Evolutionary conservation across 805 yeast genomes (phyloP), one percentile per base, ranked within the genome.

Genomic region (Candida qinlingensis): DNA sequence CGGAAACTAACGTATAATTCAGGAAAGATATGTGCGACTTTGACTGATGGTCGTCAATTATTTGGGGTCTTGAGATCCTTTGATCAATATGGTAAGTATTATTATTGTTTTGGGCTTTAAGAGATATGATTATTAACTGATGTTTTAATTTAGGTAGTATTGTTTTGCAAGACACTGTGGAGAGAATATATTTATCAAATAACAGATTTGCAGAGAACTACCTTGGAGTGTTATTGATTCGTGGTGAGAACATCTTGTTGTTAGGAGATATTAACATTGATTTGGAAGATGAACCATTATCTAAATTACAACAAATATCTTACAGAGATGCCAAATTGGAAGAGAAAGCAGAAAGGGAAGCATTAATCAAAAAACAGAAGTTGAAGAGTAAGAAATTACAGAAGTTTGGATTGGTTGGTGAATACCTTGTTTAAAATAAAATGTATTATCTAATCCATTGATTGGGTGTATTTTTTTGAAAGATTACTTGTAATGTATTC

Each of bases 161-260:
- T 60, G 96, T 94, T 37, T 73, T 94, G 53, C 98, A 94, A 68
- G 96, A 91, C 64, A 82, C 96, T 13, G 72, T 82, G 42, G 98
- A 94, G 66, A 79, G 97, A 66, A 80, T 90, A 58, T 87, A 87
- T 63, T 72, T 85, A 54, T 64, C 74, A 13, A 79, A 74, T 12
- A 71, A 70, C 38, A 62, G 76, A 53, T 92, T 82, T 62, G 96
- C 87, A 7, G 96, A 92, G 64, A 72, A 71, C n/a, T 74, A 74
- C 44, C 77, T 85, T 46, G 97, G 96, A 8, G 87, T 88, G 44
- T 84, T 83, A 63, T 78, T 94, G 70, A 84, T 94, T 38, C 85
- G 99, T 68, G 99, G 99, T 53, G 99, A 94, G 66, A 92, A 92
- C 60, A 94, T 94, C 7, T 94, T 91, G 8, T 79, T 91, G 81